Evolutionary conservation across 257 asterid species (phyloP).

Genomic region (Thymus quinquecostatus): DNA sequence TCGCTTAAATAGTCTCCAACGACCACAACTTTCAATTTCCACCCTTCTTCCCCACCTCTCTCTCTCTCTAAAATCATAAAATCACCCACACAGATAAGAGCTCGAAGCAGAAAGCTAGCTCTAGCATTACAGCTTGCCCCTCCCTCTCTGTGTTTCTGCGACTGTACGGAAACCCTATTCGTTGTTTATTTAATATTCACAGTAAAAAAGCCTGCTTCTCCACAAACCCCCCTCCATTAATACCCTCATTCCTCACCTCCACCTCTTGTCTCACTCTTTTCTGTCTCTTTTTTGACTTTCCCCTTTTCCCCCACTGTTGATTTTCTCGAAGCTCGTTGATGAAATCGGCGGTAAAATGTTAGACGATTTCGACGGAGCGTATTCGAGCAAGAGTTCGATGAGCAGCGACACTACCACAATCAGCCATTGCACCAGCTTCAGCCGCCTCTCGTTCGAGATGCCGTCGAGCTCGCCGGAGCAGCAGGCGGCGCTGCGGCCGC

Average conservation of each 20-base stretch:
- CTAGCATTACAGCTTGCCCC: conserved; percentile 25
- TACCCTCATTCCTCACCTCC: conserved; percentile 24
- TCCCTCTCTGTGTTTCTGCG: conserved; percentile 29
- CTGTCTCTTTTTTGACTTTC: conserved; percentile 31
- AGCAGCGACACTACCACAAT: conserved; percentile 57
- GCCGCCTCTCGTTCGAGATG: conserved; percentile 69
- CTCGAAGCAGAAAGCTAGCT: conserved; percentile 29
- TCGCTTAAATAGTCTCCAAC: conserved; percentile 36
- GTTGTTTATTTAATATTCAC: conserved; percentile 16
- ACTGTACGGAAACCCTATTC: conserved; percentile 48
- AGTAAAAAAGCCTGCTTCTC: conserved; percentile 31
- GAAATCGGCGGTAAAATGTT: conserved; percentile 38
- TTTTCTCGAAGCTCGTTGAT: conserved; percentile 20
- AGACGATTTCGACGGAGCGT: conserved; percentile 35
- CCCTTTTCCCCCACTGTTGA: conserved; percentile 18
- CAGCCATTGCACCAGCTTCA: conserved; percentile 63
- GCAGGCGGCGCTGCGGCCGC: conserved; percentile 54
- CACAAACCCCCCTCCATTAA: conserved; percentile 24
- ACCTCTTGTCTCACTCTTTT: conserved; percentile 33
- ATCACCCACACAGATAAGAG: conserved; percentile 7
- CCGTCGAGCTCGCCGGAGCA: conserved; percentile 65
- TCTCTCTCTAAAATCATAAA: conserved; percentile 3
- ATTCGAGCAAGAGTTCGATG: conserved; percentile 68
- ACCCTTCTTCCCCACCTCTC: not conserved
- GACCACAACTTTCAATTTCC: conserved; percentile 22